Evolutionary conservation across 352 stramenopile genomes (phyloP).

Genomic region (Pythium phragmitis): DNA sequence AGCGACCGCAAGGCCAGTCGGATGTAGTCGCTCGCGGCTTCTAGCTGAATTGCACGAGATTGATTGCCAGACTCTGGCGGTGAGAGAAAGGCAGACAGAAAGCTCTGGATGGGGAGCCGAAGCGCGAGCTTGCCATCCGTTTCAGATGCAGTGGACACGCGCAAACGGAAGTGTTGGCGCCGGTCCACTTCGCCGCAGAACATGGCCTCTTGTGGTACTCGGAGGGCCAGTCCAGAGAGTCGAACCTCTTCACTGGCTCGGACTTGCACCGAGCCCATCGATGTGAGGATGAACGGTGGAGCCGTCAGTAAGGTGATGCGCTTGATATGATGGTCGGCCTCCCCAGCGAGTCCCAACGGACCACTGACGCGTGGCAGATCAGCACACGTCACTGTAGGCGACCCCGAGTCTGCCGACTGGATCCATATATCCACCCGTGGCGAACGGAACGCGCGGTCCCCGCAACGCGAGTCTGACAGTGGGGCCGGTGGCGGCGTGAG

Average conservation of each 20-base stretch:
- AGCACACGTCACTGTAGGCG: not conserved
- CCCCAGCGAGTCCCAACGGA: not conserved
- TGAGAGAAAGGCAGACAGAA: not conserved
- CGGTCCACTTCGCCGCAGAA: not conserved
- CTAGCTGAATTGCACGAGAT: not conserved
- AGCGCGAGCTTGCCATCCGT: not conserved
- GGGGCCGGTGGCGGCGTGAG: not conserved
- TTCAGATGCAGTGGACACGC: not conserved
- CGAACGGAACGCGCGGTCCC: not conserved
- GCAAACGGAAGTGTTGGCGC: not conserved
- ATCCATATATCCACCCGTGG: constrained; percentile 15
- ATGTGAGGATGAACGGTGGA: not conserved
- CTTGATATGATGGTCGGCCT: not conserved
- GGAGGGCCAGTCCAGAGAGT: not conserved
- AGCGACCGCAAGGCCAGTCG: constrained; percentile 9
- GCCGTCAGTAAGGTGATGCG: not conserved
- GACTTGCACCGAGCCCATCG: not conserved
- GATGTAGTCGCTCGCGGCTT: constrained; percentile 13
- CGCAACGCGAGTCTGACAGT: not conserved
- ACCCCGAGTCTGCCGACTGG: not conserved
- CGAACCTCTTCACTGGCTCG: not conserved
- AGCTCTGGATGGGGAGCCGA: not conserved
- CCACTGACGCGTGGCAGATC: not conserved
- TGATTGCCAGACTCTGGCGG: not conserved
- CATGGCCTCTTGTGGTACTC: not conserved